Conservation (phyloP, 208 protist species). For the Kentomonas sorsogonicus region DNA sequence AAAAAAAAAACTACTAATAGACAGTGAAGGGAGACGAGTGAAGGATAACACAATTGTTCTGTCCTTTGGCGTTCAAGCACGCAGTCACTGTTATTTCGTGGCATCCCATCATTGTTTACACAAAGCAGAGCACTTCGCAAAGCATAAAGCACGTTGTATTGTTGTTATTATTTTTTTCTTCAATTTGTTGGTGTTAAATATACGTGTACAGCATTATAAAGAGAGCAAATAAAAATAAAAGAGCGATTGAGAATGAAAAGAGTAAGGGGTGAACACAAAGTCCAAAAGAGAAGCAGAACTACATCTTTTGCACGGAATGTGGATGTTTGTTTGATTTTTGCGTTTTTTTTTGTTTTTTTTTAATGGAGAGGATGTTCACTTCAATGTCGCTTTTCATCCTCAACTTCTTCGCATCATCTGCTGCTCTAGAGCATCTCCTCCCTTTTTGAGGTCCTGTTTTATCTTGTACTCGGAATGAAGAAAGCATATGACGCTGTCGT, state of each 20-base stretch:
- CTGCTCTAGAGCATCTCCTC: neutral
- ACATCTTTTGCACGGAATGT: neutral
- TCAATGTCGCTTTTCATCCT: neutral
- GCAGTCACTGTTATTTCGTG: no score
- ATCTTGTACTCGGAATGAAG: neutral
- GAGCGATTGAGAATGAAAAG: neutral
- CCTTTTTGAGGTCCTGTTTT: neutral
- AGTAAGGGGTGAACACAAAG: neutral
- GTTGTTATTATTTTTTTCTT: neutral
- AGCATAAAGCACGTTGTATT: no score
- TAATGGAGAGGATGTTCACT: neutral
- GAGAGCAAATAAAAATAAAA: constrained; percentile 8
- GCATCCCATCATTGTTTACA: no score
- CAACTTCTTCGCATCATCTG: neutral
- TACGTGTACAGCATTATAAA: neutral
- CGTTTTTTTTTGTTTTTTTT: constrained; percentile 4
- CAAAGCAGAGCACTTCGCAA: neutral
- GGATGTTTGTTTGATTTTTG: no score
- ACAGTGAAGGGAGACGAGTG: neutral
- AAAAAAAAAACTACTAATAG: constrained; percentile 5
- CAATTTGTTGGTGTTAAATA: neutral
- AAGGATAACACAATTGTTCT: constrained; percentile 2
- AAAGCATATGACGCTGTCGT: neutral
- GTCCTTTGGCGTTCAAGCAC: no score
- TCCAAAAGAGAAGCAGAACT: neutral